Evolutionary conservation across 208 protist species (phyloP).

Genomic region (Lotmaria passim): DNA sequence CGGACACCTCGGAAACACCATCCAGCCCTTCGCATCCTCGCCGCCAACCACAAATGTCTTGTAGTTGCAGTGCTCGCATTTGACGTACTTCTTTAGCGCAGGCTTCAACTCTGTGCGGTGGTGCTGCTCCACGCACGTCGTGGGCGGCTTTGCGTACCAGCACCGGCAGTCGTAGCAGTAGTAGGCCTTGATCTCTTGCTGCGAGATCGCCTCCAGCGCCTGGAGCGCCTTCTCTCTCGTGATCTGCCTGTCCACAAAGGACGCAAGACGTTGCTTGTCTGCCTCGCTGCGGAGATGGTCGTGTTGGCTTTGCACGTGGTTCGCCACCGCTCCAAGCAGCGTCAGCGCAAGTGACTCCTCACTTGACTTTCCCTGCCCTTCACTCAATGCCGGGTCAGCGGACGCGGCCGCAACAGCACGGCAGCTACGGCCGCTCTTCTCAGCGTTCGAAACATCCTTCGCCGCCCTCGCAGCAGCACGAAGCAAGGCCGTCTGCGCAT

Average conservation of each 20-base stretch:
- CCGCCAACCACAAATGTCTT: slow-evolving; percentile 75
- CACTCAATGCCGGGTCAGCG: neutral
- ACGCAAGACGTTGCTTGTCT: slow-evolving; percentile 39
- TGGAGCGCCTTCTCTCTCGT: slow-evolving; percentile 61
- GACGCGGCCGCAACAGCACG: neutral
- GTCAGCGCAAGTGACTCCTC: slow-evolving; percentile 18
- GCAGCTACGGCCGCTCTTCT: neutral
- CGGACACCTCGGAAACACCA: slow-evolving; percentile 70
- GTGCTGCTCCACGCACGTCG: slow-evolving; percentile 51
- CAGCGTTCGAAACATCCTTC: neutral
- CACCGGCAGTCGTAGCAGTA: slow-evolving; percentile 73
- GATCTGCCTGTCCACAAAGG: slow-evolving; percentile 60
- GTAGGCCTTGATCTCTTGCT: slow-evolving; percentile 59
- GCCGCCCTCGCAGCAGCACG: slow-evolving; percentile 29
- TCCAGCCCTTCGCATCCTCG: slow-evolving; percentile 54
- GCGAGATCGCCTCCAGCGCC: slow-evolving; percentile 51
- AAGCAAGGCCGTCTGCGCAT: slow-evolving; percentile 21
- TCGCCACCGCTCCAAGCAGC: slow-evolving; percentile 43
- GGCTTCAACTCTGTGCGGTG: slow-evolving; percentile 54
- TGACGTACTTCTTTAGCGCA: slow-evolving; percentile 68
- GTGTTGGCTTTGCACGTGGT: slow-evolving; percentile 47
- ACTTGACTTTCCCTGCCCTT: neutral
- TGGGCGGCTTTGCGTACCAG: slow-evolving; percentile 61
- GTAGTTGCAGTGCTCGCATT: slow-evolving; percentile 78
- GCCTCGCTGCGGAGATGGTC: slow-evolving; percentile 55